Conservation (phyloP, 108 stramenopile species). For the Nitzschia sp. region DNA sequence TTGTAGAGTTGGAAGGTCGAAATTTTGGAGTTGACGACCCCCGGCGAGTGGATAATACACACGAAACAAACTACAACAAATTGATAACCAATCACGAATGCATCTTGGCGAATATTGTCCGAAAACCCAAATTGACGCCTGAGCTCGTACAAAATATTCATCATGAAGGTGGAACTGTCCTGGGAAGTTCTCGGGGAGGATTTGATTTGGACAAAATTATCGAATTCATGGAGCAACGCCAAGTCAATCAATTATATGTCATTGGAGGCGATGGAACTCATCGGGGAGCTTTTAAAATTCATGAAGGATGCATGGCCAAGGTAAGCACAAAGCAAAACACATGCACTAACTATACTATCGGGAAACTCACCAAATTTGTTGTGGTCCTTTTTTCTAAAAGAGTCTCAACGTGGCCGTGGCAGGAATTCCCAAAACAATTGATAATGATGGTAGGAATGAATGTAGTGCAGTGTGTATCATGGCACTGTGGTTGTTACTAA, state of each 20-base stretch:
- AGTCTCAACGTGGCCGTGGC: constrained; percentile 93
- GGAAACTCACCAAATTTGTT: neutral
- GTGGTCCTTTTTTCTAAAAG: constrained; percentile 14
- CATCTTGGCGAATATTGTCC: constrained; percentile 83
- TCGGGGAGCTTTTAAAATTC: constrained; percentile 89
- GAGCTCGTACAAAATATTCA: constrained; percentile 90
- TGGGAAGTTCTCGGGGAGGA: constrained; percentile 93
- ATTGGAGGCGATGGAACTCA: constrained; percentile 99
- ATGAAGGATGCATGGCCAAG: constrained; percentile 87
- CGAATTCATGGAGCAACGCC: constrained; percentile 59
- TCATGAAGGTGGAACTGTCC: constrained; percentile 92
- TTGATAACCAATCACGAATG: constrained; percentile 82
- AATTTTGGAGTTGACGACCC: no score
- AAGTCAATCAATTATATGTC: constrained; percentile 90
- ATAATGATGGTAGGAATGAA: no score
- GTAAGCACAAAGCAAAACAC: constrained; percentile 32
- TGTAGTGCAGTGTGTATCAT: neutral
- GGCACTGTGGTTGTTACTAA: neutral
- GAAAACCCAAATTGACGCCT: constrained; percentile 73
- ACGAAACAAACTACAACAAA: constrained; percentile 72
- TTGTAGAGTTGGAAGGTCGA: no score
- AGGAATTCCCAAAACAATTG: constrained; percentile 95
- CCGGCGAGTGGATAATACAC: no score
- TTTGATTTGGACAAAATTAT: constrained; percentile 93
- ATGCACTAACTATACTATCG: neutral